Evolutionary conservation across 129 eudicot genomes (phyloP).

Genomic region (Tagetes patula): DNA sequence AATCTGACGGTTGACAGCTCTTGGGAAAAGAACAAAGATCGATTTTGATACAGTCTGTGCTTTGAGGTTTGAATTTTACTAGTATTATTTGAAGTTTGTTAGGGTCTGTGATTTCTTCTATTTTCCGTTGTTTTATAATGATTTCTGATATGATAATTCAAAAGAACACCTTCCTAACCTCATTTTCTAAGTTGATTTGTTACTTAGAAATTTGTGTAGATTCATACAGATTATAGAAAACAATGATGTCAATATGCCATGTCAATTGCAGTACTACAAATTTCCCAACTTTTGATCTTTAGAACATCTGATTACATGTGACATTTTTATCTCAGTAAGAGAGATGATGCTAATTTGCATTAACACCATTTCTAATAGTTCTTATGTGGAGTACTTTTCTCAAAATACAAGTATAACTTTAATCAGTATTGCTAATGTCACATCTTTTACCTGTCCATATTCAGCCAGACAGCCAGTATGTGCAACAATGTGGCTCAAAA

Average conservation of each 20-base stretch:
- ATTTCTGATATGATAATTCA: background rate
- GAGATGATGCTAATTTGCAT: background rate
- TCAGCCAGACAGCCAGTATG: conserved; percentile 16
- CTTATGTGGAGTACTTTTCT: conserved; percentile 5
- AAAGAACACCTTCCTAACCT: background rate
- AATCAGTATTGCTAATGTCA: conserved; percentile 7
- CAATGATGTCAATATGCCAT: background rate
- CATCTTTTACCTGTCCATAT: conserved; percentile 4
- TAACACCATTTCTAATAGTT: background rate
- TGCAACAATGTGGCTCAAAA: conserved; percentile 40
- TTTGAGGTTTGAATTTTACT: conserved; percentile 21
- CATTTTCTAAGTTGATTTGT: background rate
- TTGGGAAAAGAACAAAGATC: conserved; percentile 3
- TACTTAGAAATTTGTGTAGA: background rate
- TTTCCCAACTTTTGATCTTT: background rate
- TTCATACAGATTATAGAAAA: background rate
- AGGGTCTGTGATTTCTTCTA: background rate
- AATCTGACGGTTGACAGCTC: background rate
- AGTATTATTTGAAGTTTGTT: background rate
- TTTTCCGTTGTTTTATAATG: background rate
- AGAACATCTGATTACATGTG: background rate
- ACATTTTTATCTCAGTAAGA: background rate
- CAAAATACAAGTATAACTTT: background rate
- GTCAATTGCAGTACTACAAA: conserved; percentile 8
- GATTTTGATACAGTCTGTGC: conserved; percentile 15